phyloP scores from a whole-genome alignment of 2,329 filamentous ascomycete genomes.

The Venturia carpophila region DNA sequence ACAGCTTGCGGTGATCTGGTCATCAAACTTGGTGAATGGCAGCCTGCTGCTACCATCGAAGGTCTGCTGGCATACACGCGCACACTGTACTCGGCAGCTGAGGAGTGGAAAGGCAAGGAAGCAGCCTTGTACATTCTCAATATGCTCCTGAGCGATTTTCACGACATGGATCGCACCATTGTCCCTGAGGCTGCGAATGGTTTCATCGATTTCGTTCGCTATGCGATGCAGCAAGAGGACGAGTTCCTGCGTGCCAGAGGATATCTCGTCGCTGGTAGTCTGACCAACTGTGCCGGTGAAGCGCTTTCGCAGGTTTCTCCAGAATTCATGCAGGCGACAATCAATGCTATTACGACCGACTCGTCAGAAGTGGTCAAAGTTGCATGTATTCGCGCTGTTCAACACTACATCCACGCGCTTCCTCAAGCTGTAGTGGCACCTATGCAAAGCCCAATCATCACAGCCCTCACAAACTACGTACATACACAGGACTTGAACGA shows the following conservation, averaged over 20 bases:
- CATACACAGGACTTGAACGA: constrained; percentile 73
- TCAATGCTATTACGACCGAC: constrained; percentile 68
- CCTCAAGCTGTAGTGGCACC: constrained; percentile 43
- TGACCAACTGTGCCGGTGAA: constrained; percentile 61
- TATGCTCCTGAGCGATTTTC: constrained; percentile 73
- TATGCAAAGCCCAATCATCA: constrained; percentile 54
- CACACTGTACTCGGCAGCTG: constrained; percentile 54
- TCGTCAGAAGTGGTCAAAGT: constrained; percentile 84
- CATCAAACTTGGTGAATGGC: constrained; percentile 89
- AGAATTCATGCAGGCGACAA: constrained; percentile 60
- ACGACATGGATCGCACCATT: constrained; percentile 68
- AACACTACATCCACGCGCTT: constrained; percentile 55
- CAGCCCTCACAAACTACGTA: constrained; percentile 63
- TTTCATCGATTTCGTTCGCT: constrained; percentile 73
- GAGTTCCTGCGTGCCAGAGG: constrained; percentile 78
- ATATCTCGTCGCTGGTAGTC: constrained; percentile 73
- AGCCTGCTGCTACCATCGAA: constrained; percentile 66
- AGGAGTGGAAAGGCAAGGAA: constrained; percentile 63
- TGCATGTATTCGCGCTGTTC: constrained; percentile 78
- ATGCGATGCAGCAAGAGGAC: constrained; percentile 62
- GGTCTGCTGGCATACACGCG: constrained; percentile 72
- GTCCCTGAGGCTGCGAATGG: constrained; percentile 59
- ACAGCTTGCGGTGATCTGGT: constrained; percentile 87
- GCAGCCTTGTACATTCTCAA: constrained; percentile 78
- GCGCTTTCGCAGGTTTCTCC: constrained; percentile 48